phyloP scores from a whole-genome alignment of 2,329 filamentous ascomycete species.

The Cercospora janseana region DNA sequence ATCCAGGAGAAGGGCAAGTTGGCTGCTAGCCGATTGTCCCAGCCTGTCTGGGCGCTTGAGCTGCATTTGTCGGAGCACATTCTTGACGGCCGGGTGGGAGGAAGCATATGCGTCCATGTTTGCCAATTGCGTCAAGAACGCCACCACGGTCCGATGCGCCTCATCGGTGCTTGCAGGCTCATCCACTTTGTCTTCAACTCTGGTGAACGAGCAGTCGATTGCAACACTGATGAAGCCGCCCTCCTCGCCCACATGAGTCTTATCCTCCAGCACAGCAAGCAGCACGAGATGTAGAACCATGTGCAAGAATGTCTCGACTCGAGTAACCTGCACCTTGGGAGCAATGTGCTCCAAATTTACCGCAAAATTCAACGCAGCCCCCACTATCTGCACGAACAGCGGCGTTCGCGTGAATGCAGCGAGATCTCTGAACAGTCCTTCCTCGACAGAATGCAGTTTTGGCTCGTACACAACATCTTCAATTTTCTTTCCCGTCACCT shows the following conservation, averaged over 20 bases:
- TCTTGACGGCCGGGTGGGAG: constrained; percentile 77
- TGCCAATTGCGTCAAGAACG: constrained; percentile 50
- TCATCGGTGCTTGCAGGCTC: constrained; percentile 9
- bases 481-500: constrained; percentile 75
- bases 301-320: constrained; percentile 88
- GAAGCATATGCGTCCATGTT: constrained; percentile 73
- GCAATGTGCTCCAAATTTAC: constrained; percentile 67
- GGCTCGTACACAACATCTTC: constrained; percentile 92
- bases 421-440: constrained; percentile 73
- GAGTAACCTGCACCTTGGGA: constrained; percentile 72
- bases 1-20: constrained; percentile 57
- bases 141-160: constrained; percentile 40
- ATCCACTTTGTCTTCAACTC: constrained; percentile 5
- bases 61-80: constrained; percentile 81
- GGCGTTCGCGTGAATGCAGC: constrained; percentile 78
- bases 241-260: constrained; percentile 12
- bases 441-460: constrained; percentile 70
- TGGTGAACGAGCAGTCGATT: constrained; percentile 16
- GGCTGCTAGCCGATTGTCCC: constrained; percentile 49
- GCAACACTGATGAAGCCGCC: constrained; percentile 33
- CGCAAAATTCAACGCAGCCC: constrained; percentile 81
- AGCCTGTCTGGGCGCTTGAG: constrained; percentile 76
- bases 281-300: constrained; percentile 85
- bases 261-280: constrained; percentile 82
- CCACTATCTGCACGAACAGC: constrained; percentile 86